These are phyloP conservation scores for Dissophora globulifera DNA, from an alignment of 192 early-diverging fungal species.

Conservation along the genomic window DNA sequence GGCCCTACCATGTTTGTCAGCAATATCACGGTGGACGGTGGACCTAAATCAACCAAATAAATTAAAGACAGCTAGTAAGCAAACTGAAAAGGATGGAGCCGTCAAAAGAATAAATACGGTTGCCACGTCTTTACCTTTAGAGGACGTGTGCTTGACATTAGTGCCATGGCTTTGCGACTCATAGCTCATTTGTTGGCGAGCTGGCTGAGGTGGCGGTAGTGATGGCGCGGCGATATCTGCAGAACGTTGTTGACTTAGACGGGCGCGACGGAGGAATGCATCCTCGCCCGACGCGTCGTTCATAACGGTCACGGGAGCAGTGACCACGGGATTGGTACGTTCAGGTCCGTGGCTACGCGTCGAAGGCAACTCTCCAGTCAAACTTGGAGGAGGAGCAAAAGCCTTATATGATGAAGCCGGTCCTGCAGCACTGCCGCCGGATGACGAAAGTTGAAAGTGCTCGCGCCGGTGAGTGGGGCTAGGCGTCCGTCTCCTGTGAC, in stretches of 20 bases:
- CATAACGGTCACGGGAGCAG: slow-evolving; percentile 29
- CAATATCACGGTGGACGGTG: slow-evolving; percentile 62
- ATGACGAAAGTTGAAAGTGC: not conserved
- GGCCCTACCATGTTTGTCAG: slow-evolving; percentile 83
- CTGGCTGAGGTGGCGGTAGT: not conserved
- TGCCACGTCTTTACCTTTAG: not conserved
- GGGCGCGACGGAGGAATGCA: slow-evolving; percentile 69
- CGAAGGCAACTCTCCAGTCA: not conserved
- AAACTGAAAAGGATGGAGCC: no score
- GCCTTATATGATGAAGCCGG: slow-evolving; percentile 16
- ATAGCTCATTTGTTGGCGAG: not conserved
- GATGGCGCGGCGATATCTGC: not conserved
- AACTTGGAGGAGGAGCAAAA: slow-evolving; percentile 49
- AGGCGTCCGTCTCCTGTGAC: not conserved
- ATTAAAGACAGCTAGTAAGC: no score
- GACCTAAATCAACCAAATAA: no score
- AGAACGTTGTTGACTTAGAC: slow-evolving; percentile 51
- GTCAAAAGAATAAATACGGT: no score
- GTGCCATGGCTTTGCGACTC: no score
- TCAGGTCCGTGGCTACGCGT: not conserved
- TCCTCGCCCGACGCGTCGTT: slow-evolving; percentile 73
- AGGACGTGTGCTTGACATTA: no score
- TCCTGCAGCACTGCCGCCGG: not conserved
- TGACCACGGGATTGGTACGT: not conserved
- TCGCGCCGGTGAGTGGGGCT: not conserved